Base-by-base conservation (phyloP, 768 basidiomycete species). In the Pisolithus albus region DNA sequence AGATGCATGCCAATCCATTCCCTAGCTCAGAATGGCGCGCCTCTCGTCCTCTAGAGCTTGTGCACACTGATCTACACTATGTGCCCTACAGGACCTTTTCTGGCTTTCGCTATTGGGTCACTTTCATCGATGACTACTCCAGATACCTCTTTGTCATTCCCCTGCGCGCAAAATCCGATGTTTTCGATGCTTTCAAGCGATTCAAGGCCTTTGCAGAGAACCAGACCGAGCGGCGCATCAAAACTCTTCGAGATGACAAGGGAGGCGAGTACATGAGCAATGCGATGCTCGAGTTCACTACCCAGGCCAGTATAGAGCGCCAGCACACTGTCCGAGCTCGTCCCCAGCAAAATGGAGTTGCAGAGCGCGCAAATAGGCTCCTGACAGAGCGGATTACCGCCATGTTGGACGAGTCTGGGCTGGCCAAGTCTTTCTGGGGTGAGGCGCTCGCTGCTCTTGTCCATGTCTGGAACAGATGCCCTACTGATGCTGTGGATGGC, bases 121-220 rank as follows among this genome's bases (percentile, higher is more conserved):
- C n/a, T n/a, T n/a, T n/a, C n/a, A n/a, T n/a, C n/a, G n/a, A n/a
- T n/a, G n/a, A n/a, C n/a, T 51, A 46, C 19, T 53, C 36, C 0
- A 16, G 46, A 9, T 56, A 32, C 64, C 39, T 53, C 63, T 39
- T 54, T 62, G 56, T 63, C 1, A 11, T 56, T 3, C 51, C 59
- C 15, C 49, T 66, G 7, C 47, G 46, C 4, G 36, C 19, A 15
- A 68, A 69, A 53, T 54, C 48, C 1, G 59, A 65, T 4, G 38
- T 57, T 1, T 64, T 67, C 32, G 48, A 45, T 5, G 57, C 56
- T 0, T 69, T 69, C 52, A 60, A 62, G 53, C 30, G 46, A 8
- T 70, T 59, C 57, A 66, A 70, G 34, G 60, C 65, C 9, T 61
- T 52, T 44, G 61, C 62, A 38, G 63, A 71, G 58, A 68, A 58